Evolutionary conservation across 1,139 yeast species (phyloP).

Genomic region (Sugiyamaella japonica): DNA sequence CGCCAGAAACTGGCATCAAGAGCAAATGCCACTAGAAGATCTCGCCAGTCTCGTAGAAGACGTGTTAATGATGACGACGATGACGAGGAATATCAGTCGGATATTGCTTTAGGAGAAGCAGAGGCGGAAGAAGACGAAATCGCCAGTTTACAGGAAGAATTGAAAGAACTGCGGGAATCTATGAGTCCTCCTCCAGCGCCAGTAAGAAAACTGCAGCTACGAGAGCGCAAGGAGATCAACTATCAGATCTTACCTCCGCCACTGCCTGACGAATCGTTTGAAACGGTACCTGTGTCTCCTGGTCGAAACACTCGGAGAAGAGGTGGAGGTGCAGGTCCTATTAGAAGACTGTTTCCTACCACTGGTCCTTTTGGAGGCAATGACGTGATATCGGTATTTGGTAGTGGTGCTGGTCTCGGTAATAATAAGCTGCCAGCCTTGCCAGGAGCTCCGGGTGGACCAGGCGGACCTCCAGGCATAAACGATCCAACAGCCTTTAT

Average conservation of each 20-base stretch:
- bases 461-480: conserved; percentile 22
- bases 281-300: conserved; percentile 28
- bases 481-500: conserved; percentile 20
- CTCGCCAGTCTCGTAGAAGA: conserved; percentile 13
- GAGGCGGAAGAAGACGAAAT: conserved; percentile 31
- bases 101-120: conserved; percentile 27
- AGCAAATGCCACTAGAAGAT: conserved; percentile 14
- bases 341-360: conserved; percentile 35
- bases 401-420: conserved; percentile 73
- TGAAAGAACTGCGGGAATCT: conserved; percentile 52
- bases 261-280: conserved; percentile 47
- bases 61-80: conserved; percentile 26
- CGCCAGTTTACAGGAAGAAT: conserved; percentile 48
- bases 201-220: conserved; percentile 55
- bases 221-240: conserved; percentile 77
- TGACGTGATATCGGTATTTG: conserved; percentile 98
- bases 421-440: conserved; percentile 40
- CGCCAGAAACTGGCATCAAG: conserved; percentile 11
- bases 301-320: conserved; percentile 31
- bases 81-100: conserved; percentile 23
- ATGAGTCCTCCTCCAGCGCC: conserved; percentile 54
- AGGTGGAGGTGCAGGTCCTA: conserved; percentile 30
- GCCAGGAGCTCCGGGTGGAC: conserved; percentile 15
- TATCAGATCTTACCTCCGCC: conserved; percentile 89
- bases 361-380: conserved; percentile 43